Conservation (phyloP, 306 rosid species). For the Echinosophora koreensis region DNA sequence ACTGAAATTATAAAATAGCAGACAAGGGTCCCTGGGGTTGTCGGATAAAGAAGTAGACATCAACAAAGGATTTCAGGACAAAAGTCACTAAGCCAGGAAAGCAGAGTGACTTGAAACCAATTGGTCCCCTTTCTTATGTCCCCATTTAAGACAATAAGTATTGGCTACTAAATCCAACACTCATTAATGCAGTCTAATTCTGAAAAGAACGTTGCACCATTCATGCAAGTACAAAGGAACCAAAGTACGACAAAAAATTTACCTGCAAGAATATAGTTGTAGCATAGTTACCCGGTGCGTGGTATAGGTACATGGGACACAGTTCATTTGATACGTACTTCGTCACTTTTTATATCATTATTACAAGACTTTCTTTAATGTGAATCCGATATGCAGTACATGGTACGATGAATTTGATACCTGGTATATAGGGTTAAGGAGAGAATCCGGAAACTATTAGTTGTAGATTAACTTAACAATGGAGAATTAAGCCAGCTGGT, state of each 20-base stretch:
- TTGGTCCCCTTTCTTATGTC: slow-evolving; percentile 80
- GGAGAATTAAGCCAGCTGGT: slow-evolving; percentile 36
- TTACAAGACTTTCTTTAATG: too few relatives aligned
- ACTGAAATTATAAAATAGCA: slow-evolving; percentile 37
- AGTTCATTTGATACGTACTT: too few relatives aligned
- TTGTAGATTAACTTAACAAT: slow-evolving; percentile 27
- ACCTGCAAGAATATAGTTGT: slow-evolving; percentile 32
- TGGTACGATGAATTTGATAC: too few relatives aligned
- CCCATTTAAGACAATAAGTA: slow-evolving; percentile 62
- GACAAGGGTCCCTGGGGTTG: slow-evolving; percentile 81
- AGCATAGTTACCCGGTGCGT: too few relatives aligned
- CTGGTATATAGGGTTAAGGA: too few relatives aligned
- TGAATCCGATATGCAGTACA: too few relatives aligned
- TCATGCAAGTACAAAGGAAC: slow-evolving; percentile 49
- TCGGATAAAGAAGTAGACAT: slow-evolving; percentile 77
- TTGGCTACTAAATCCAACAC: slow-evolving; percentile 68
- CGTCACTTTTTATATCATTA: too few relatives aligned
- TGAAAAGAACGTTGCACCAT: slow-evolving; percentile 64
- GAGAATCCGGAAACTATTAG: too few relatives aligned
- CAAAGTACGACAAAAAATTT: slow-evolving; percentile 28
- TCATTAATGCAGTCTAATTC: slow-evolving; percentile 63
- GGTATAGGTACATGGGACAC: too few relatives aligned
- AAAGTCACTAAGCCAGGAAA: slow-evolving; percentile 65
- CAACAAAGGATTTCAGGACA: slow-evolving; percentile 67
- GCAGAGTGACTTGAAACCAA: slow-evolving; percentile 72